Evolutionary conservation across 1,284 basidiomycete genomes (phyloP).

Genomic region (Thecaphora frezii): DNA sequence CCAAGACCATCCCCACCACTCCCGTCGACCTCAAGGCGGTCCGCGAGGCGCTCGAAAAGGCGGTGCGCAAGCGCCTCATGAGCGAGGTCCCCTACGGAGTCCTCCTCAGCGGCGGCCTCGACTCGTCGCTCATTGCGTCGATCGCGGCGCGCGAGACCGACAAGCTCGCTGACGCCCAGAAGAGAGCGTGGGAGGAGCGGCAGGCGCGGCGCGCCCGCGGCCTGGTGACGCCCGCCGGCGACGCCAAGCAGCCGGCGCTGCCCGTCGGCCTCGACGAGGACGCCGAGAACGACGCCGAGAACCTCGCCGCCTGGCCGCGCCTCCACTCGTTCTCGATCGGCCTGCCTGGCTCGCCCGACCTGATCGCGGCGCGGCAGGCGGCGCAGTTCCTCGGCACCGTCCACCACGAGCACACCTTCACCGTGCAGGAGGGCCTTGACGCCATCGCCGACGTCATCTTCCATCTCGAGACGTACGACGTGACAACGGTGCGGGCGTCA

Average conservation of each 20-base stretch:
- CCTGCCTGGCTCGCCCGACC: constrained; percentile 90
- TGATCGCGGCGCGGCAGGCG: constrained; percentile 89
- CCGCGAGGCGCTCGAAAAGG: constrained; percentile 77
- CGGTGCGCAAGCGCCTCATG: constrained; percentile 95
- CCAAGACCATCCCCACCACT: constrained; percentile 66
- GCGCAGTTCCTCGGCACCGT: constrained; percentile 91
- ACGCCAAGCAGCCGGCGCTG: constrained; percentile 59
- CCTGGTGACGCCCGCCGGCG: constrained; percentile 49
- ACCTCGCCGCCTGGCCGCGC: constrained; percentile 82
- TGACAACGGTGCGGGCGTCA: constrained; percentile 95
- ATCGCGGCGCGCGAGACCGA: constrained; percentile 97
- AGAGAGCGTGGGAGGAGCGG: constrained; percentile 66
- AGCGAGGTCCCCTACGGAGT: constrained; percentile 99
- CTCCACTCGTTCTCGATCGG: constrained; percentile 98
- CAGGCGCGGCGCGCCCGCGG: constrained; percentile 47
- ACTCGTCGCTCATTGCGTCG: constrained; percentile 92
- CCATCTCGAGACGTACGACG: constrained; percentile 98
- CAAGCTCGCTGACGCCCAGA: constrained; percentile 65
- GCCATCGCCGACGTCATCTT: constrained; percentile 97
- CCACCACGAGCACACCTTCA: constrained; percentile 98
- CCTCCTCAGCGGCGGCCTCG: constrained; percentile 88
- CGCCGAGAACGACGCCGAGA: constrained; percentile 48
- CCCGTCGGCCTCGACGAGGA: constrained; percentile 56
- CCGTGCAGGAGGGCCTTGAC: constrained; percentile 95
- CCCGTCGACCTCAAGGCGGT: constrained; percentile 68